phyloP scores from a whole-genome alignment of 805 yeast genomes.

The Lipomyces yamanashiensis region DNA sequence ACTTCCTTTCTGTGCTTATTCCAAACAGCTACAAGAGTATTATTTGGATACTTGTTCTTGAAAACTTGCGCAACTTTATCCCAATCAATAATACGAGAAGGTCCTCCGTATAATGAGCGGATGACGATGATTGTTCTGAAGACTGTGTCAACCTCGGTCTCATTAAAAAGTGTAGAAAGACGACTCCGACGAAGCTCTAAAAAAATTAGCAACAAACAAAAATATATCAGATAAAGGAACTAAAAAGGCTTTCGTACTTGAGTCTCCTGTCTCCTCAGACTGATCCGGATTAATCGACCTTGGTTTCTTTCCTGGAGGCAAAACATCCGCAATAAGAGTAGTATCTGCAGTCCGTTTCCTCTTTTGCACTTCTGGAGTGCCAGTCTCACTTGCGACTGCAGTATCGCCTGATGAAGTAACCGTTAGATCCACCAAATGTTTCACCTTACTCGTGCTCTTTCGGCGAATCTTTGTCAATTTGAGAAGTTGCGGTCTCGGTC shows the following conservation, averaged over 20 bases:
- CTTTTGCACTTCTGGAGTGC: not conserved
- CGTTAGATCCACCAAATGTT: not conserved
- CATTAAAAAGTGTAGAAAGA: not conserved
- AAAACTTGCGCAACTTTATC: slow-evolving; percentile 58
- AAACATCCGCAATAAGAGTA: slow-evolving; percentile 13
- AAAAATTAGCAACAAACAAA: not conserved
- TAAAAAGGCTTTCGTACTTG: not conserved
- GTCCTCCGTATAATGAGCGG: slow-evolving; percentile 55
- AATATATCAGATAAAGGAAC: not conserved
- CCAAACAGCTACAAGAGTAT: slow-evolving; percentile 68
- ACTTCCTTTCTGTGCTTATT: slow-evolving; percentile 61
- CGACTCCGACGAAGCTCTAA: slow-evolving; percentile 4
- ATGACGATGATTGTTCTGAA: slow-evolving; percentile 70
- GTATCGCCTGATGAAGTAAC: not conserved
- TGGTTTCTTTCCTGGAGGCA: slow-evolving; percentile 17
- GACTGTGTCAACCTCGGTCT: slow-evolving; percentile 58
- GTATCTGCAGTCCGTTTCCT: not conserved
- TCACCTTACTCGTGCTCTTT: not conserved
- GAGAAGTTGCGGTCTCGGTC: no score
- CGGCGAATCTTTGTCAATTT: no score
- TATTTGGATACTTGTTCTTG: slow-evolving; percentile 48
- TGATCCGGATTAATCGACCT: slow-evolving; percentile 7
- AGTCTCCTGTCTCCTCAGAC: slow-evolving; percentile 6
- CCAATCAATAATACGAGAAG: slow-evolving; percentile 67
- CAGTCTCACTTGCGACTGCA: not conserved